These are phyloP conservation scores for Ophiostoma piceae DNA, from an alignment of 2,329 filamentous ascomycete species.

Conservation along the genomic window DNA sequence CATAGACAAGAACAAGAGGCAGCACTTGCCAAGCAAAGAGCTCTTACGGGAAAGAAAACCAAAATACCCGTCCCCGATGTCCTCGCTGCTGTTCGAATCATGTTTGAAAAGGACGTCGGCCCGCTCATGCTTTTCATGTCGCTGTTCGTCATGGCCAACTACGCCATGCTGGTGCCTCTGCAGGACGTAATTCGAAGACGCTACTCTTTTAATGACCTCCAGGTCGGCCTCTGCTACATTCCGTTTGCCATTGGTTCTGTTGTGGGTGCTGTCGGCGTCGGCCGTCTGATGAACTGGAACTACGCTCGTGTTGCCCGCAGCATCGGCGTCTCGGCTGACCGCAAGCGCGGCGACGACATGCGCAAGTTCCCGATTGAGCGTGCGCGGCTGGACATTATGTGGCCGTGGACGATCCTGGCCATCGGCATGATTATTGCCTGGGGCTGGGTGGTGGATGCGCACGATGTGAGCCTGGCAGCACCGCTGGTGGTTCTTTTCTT, in stretches of 20 bases:
- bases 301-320: conserved; percentile 50
- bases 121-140: conserved; percentile 35
- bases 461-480: conserved; percentile 35
- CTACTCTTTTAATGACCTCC: conserved; percentile 36
- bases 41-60: conserved; percentile 25
- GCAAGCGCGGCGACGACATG: conserved; percentile 40
- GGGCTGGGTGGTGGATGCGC: conserved; percentile 40
- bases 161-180: conserved; percentile 34
- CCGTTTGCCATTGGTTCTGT: conserved; percentile 38
- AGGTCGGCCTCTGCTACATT: conserved; percentile 42
- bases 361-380: conserved; percentile 36
- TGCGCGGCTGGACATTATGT: conserved; percentile 35
- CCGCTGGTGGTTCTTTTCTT: conserved; percentile 41
- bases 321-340: conserved; percentile 45
- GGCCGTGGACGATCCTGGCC: conserved; percentile 40
- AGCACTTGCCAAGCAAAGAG: conserved; percentile 18
- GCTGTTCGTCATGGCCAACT: conserved; percentile 36
- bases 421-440: conserved; percentile 40
- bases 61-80: conserved; percentile 33
- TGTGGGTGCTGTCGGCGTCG: conserved; percentile 36
- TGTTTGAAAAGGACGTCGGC: conserved; percentile 36
- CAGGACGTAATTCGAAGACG: conserved; percentile 34
- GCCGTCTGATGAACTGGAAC: conserved; percentile 56
- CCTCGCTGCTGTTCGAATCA: conserved; percentile 33
- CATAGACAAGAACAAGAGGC: conserved; percentile 19